Base-by-base conservation (phyloP, 495 filamentous ascomycete species). In the Tuber umbilicatum region DNA sequence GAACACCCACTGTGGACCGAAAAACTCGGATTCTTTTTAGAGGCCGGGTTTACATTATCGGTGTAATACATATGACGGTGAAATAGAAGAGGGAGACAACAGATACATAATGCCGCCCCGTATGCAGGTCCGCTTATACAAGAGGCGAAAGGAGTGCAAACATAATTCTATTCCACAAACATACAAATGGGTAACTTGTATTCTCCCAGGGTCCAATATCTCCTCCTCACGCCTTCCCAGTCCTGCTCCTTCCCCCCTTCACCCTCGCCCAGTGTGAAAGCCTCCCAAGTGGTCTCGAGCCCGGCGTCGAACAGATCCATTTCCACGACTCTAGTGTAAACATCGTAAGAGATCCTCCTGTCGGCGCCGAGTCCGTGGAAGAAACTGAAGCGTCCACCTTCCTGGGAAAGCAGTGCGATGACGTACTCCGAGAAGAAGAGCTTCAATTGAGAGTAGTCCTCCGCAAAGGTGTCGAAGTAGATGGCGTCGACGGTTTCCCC, bases 381-480 rank as follows among this genome's bases (percentile, higher is more conserved):
- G 85, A 97, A 98, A 35, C 93, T 89, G 85, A 96, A 99, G 27
- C 85, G 88, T 0, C 94, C 92, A 12, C 79, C 81, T 16, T 83
- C 84, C 23, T 89, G 83, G 81, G 91, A 90, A 5, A 99, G 84
- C 64, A 98, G 82, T 0, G 88, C 90, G 69, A 96, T 91, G 0
- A 97, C 89, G 77, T 90, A 90, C 82, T 99, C 94, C 19, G 87
- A 89, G 83, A 99, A 97, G 85, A 99, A 99, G 42, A 89, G 86
- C 43, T 90, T 90, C 60, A 99, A 88, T 82, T 93, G 92, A 7
- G 84, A 85, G 84, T 99, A 99, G 68, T 92, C 90, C 84, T 98
- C 96, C 12, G 94, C 95, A 79, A 97, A 99, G 0, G 95, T 99
- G 82, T 98, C 96, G 80, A 97, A 98, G 85, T 97, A 99, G 73